Percentiles rank a stretch among this genome's conserved stretches.
These are phyloP conservation scores for Primulina huaijiensis DNA, from an alignment of 257 asterid genomes.

Conservation along the genomic window DNA sequence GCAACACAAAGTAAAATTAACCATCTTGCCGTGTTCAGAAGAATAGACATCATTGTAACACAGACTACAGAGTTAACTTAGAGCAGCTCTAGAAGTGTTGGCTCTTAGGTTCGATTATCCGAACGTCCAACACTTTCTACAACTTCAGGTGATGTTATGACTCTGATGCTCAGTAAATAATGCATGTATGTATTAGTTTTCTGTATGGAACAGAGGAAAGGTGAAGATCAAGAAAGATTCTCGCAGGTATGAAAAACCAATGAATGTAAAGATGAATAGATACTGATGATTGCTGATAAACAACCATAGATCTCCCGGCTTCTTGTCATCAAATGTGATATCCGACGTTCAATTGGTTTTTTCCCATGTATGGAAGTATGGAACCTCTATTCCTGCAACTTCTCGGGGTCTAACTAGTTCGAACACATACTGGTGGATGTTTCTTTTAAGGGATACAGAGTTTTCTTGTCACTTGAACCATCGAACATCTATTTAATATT, in stretches of 20 bases:
- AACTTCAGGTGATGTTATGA: neutral
- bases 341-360: neutral
- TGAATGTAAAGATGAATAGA: neutral
- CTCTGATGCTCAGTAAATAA: neutral
- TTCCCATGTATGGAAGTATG: neutral
- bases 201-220: neutral
- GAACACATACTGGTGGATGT: neutral
- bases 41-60: no score
- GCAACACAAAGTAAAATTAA: constrained; percentile 20
- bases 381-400: neutral
- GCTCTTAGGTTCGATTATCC: no score
- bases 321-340: neutral
- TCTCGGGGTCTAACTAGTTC: neutral
- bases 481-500: no score
- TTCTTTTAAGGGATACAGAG: no score
- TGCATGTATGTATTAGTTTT: neutral
- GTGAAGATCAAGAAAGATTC: neutral
- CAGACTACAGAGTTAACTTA: no score
- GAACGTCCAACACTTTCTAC: neutral
- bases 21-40: neutral
- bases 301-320: neutral
- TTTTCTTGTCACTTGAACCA: no score
- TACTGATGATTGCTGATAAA: neutral
- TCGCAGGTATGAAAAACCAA: neutral
- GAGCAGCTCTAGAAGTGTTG: no score